phyloP scores from a whole-genome alignment of 352 stramenopile genomes.

The Salisapilia sapeloensis region DNA sequence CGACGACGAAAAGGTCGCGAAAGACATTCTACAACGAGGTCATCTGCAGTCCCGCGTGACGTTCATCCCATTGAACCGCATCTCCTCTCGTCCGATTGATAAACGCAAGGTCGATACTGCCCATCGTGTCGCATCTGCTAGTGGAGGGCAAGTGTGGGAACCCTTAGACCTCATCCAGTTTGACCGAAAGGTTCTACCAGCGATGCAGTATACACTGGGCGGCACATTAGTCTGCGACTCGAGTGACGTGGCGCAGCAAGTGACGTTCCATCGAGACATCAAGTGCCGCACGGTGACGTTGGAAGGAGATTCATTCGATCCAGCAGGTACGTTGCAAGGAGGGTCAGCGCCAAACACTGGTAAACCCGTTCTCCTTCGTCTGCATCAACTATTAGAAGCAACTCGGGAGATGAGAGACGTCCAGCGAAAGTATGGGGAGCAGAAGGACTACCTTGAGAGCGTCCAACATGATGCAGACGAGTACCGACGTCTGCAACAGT shows the following conservation, averaged over 20 bases:
- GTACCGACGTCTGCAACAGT: conserved; percentile 54
- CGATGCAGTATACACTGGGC: conserved; percentile 98
- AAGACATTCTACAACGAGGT: conserved; percentile 95
- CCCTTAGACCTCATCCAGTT: conserved; percentile 96
- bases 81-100: conserved; percentile 72
- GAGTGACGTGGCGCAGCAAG: conserved; percentile 78
- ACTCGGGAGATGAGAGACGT: conserved; percentile 49
- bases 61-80: conserved; percentile 98
- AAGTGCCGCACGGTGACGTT: conserved; percentile 94
- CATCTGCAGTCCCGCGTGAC: conserved; percentile 93
- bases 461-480: conserved; percentile 26
- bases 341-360: conserved; percentile 68
- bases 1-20: conserved; percentile 96
- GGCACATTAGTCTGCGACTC: conserved; percentile 95
- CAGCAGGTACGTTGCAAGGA: conserved; percentile 91
- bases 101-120: conserved; percentile 65
- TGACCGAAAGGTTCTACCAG: conserved; percentile 85
- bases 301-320: conserved; percentile 97
- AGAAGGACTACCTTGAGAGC: conserved; percentile 18
- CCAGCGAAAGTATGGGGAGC: conserved; percentile 56
- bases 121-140: conserved; percentile 65
- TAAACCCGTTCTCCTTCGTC: conserved; percentile 58
- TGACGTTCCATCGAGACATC: conserved; percentile 84
- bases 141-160: conserved; percentile 83
- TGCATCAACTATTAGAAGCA: conserved; percentile 60